Evolutionary conservation across 306 rosid species (phyloP).

Genomic region (Malus fusca): DNA sequence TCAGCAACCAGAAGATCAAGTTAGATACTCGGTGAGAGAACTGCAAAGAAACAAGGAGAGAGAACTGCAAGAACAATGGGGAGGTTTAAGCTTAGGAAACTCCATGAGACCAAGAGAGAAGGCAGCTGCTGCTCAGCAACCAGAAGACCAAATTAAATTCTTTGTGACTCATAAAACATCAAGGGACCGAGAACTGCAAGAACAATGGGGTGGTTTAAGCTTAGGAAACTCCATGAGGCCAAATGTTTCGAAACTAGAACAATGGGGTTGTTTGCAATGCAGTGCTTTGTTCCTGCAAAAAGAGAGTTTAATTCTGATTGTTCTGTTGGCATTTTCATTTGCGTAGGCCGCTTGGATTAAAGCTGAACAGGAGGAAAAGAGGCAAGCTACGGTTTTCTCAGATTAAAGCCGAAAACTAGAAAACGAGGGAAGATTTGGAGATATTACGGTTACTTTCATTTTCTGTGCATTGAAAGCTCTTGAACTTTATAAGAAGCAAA

Average conservation of each 20-base stretch:
- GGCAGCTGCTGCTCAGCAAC: conserved; percentile 37
- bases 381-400: conserved; percentile 17
- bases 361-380: conserved; percentile 81
- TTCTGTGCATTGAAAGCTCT: background rate
- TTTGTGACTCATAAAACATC: conserved; percentile 53
- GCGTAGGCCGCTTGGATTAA: conserved; percentile 83
- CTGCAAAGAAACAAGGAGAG: conserved; percentile 72
- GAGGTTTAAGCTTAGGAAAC: conserved; percentile 76
- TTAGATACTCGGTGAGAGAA: conserved; percentile 25
- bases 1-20: conserved; percentile 37
- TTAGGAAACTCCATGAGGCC: conserved; percentile 81
- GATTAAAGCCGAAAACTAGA: background rate
- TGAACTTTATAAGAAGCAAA: background rate
- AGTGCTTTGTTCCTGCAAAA: background rate
- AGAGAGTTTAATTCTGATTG: background rate
- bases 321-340: background rate
- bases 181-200: conserved; percentile 75
- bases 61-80: conserved; percentile 82
- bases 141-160: conserved; percentile 32
- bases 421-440: background rate
- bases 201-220: conserved; percentile 80
- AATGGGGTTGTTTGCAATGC: background rate
- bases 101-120: conserved; percentile 45
- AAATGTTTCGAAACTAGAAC: conserved; percentile 63
- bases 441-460: background rate